A percentile compares a stretch with the other conserved stretches of the same genome.
These are phyloP conservation scores for Sporothrix euskadiensis DNA, from an alignment of 2,329 filamentous ascomycete genomes.

Conservation along the genomic window DNA sequence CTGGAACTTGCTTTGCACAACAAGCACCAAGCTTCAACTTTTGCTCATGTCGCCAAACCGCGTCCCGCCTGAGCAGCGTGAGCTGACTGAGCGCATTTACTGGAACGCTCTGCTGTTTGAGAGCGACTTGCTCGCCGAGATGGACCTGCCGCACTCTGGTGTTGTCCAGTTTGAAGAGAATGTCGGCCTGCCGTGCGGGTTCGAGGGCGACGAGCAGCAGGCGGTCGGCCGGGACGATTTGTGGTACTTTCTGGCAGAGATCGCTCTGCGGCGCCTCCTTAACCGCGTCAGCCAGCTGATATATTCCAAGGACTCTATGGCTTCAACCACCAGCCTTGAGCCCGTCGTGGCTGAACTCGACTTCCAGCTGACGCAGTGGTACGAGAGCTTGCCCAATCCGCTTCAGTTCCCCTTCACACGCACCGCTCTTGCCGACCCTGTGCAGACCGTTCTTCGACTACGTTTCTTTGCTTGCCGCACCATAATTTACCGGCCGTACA, in stretches of 20 bases:
- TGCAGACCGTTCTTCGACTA: constrained; percentile 76
- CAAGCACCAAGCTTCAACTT: constrained; percentile 78
- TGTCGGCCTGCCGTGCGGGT: constrained; percentile 74
- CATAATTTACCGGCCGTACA: constrained; percentile 83
- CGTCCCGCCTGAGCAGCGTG: constrained; percentile 68
- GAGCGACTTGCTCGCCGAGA: constrained; percentile 74
- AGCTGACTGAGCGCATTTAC: constrained; percentile 75
- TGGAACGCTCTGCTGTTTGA: constrained; percentile 83
- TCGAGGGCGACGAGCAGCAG: constrained; percentile 68
- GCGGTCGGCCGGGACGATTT: constrained; percentile 70
- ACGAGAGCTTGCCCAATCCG: constrained; percentile 71
- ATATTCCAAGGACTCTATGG: constrained; percentile 71
- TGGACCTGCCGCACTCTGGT: constrained; percentile 79
- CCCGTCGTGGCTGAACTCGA: constrained; percentile 79
- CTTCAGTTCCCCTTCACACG: constrained; percentile 76
- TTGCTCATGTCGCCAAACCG: constrained; percentile 70
- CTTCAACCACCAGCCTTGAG: constrained; percentile 71
- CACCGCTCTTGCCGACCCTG: constrained; percentile 63
- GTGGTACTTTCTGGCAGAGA: constrained; percentile 85
- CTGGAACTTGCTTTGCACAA: constrained; percentile 77
- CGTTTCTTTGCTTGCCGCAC: constrained; percentile 84
- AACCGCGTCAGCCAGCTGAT: constrained; percentile 79
- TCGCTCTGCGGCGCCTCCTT: constrained; percentile 72
- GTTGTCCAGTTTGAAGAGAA: constrained; percentile 81
- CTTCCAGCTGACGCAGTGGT: constrained; percentile 82